These are phyloP conservation scores for Penicillium brevicompactum DNA, from an alignment of 2,329 filamentous ascomycete species.

Conservation along the genomic window DNA sequence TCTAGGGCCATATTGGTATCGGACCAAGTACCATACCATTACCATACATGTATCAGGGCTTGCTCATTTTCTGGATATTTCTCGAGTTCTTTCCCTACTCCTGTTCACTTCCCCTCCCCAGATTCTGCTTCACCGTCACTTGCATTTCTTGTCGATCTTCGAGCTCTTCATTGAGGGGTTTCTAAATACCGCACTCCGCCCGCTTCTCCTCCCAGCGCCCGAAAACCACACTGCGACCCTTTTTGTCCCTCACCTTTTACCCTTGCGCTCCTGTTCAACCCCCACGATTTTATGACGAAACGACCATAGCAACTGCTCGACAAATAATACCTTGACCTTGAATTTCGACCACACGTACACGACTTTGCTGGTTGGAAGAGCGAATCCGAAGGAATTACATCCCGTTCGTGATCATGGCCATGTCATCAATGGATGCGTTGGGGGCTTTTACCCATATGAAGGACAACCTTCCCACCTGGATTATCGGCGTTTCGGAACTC, in stretches of 20 bases:
- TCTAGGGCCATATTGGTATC: slow-evolving; percentile 1
- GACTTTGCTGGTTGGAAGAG: not conserved
- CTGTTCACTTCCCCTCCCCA: slow-evolving; percentile 12
- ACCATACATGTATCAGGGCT: not conserved
- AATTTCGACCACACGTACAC: not conserved
- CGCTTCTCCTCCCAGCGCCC: not conserved
- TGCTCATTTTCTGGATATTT: slow-evolving; percentile 19
- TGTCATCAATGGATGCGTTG: slow-evolving; percentile 42
- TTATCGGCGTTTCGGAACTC: slow-evolving; percentile 45
- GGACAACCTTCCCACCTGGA: slow-evolving; percentile 50
- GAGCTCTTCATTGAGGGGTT: not conserved
- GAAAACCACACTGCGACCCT: not conserved
- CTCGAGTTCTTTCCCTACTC: slow-evolving; percentile 9
- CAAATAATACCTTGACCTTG: not conserved
- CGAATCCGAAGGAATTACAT: not conserved
- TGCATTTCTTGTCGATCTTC: slow-evolving; percentile 4
- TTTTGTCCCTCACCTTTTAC: not conserved
- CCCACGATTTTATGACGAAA: slow-evolving; percentile 19
- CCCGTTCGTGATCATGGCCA: slow-evolving; percentile 7
- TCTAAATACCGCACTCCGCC: slow-evolving; percentile 2
- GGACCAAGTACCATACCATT: slow-evolving; percentile 8
- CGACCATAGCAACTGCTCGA: slow-evolving; percentile 5
- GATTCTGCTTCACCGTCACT: slow-evolving; percentile 17
- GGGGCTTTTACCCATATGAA: slow-evolving; percentile 48
- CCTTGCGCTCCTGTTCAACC: slow-evolving; percentile 3